Conservation (phyloP, 805 yeast species). For the Sugiyamaella valdiviana region DNA sequence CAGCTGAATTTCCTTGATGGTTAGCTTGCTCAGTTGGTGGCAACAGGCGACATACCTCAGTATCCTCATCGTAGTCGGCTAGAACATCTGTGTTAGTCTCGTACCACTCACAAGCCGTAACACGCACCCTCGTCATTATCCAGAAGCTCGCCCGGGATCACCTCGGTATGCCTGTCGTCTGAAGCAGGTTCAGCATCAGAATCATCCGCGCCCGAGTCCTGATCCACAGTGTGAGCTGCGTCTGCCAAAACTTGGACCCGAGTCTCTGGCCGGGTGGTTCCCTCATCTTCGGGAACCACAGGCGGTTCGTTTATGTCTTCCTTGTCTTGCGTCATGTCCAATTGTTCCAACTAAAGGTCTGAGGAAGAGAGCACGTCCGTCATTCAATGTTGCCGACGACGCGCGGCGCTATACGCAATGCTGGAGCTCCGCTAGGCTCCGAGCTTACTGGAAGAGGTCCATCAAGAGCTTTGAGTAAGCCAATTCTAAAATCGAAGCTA, state of each 20-base stretch:
- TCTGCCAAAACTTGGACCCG: neutral
- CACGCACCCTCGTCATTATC: constrained; percentile 68
- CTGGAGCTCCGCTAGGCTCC: no score
- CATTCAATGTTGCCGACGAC: neutral
- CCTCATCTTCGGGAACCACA: no score
- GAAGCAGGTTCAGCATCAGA: neutral
- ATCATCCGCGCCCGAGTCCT: neutral
- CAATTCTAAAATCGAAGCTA: no score
- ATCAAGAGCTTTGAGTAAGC: no score
- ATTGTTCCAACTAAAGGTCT: neutral
- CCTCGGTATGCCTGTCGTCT: constrained; percentile 8
- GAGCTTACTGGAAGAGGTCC: no score
- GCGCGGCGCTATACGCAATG: neutral
- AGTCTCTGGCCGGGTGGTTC: neutral
- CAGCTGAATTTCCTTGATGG: constrained; percentile 44
- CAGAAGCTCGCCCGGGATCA: constrained; percentile 41
- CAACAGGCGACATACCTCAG: constrained; percentile 7
- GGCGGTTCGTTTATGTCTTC: neutral
- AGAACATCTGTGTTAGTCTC: constrained; percentile 44
- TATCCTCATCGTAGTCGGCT: constrained; percentile 31
- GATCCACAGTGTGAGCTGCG: neutral
- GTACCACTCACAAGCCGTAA: neutral
- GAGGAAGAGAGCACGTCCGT: neutral
- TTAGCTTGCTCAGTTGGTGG: neutral
- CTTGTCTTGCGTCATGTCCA: neutral